phyloP scores from a whole-genome alignment of 2,329 filamentous ascomycete species.

The Emergomyces pasteurianus region DNA sequence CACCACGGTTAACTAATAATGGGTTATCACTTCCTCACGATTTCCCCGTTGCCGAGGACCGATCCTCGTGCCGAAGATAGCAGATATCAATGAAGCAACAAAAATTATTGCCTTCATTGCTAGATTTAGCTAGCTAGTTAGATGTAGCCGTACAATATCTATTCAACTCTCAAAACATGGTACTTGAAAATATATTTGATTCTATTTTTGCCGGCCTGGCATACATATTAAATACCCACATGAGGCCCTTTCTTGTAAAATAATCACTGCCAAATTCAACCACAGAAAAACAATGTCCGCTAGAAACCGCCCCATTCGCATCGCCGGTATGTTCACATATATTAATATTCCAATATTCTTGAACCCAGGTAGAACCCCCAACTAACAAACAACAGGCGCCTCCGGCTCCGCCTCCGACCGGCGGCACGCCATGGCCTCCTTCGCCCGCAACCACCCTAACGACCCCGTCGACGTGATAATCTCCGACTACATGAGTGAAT shows the following conservation, averaged over 20 bases:
- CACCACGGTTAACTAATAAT: neutral
- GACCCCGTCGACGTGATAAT: conserved; percentile 39
- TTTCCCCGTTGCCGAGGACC: neutral
- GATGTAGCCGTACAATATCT: neutral
- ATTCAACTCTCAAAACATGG: no score
- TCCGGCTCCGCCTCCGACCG: conserved; percentile 36
- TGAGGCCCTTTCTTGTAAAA: no score
- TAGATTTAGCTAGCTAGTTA: neutral
- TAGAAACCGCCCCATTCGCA: conserved; percentile 17
- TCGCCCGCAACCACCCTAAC: conserved; percentile 28
- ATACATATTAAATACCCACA: conserved; percentile 9
- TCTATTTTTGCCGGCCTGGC: no score
- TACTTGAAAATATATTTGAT: no score
- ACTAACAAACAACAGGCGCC: conserved; percentile 20
- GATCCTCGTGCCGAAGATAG: neutral
- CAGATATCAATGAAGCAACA: neutral
- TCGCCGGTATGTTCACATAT: conserved; percentile 15
- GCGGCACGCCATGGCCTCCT: conserved; percentile 33
- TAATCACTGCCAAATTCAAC: no score
- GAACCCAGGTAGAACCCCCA: neutral
- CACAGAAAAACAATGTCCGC: neutral
- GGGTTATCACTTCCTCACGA: no score
- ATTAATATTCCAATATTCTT: neutral
- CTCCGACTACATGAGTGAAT: conserved; percentile 38
- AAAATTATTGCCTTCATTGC: no score